Conservation (phyloP, 2,329 filamentous ascomycete genomes). For the Diaporthe sp. region DNA sequence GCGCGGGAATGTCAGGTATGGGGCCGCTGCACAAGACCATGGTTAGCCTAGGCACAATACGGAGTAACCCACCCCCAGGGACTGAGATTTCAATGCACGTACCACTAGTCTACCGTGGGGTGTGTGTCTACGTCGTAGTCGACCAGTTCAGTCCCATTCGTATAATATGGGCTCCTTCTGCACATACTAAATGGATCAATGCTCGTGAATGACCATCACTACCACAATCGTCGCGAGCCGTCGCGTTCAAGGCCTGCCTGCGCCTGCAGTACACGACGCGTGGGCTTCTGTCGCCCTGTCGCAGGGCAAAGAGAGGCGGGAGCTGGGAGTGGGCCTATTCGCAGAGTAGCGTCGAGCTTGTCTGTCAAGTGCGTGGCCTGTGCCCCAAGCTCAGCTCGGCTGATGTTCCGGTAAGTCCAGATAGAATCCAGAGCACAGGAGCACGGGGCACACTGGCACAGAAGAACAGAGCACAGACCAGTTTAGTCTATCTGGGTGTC, state of each 20-base stretch:
- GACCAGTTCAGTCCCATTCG: neutral
- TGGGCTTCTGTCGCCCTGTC: conserved; percentile 13
- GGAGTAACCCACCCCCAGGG: neutral
- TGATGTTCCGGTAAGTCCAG: conserved; percentile 30
- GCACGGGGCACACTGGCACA: neutral
- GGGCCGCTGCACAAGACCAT: conserved; percentile 21
- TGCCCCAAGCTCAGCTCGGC: conserved; percentile 32
- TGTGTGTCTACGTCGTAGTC: neutral
- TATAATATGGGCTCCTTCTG: neutral
- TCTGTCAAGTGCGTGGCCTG: conserved; percentile 19
- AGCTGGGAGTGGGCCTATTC: neutral
- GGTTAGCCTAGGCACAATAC: conserved; percentile 16
- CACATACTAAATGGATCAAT: neutral
- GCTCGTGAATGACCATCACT: neutral
- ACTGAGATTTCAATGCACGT: conserved; percentile 5
- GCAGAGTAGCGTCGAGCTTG: conserved; percentile 27
- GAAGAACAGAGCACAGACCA: neutral
- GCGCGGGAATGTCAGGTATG: conserved; percentile 32
- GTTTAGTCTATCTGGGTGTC: neutral
- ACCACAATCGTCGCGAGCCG: neutral
- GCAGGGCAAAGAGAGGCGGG: conserved; percentile 1
- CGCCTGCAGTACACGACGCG: neutral
- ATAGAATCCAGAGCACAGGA: neutral
- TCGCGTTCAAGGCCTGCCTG: neutral
- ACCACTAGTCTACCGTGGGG: neutral